phyloP scores from a whole-genome alignment of 495 filamentous ascomycete species.

The Penicillium cataractarum region DNA sequence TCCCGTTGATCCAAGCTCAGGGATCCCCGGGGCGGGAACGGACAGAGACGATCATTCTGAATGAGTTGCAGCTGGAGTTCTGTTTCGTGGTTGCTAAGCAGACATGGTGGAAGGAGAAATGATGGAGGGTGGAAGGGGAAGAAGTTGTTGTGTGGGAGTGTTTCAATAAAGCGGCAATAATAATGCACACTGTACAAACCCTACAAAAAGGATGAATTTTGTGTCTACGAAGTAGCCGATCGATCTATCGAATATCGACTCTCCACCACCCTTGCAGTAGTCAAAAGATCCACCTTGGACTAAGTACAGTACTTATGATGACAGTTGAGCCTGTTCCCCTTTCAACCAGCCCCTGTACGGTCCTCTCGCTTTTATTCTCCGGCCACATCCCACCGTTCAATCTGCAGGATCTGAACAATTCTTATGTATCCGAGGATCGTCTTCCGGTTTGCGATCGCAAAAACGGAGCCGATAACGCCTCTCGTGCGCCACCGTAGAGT shows the following conservation, averaged over 20 bases:
- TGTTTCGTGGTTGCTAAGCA: not conserved
- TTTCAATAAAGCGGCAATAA: not conserved
- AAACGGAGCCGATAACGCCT: not conserved
- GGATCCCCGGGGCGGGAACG: slow-evolving; percentile 27
- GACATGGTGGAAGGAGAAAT: not conserved
- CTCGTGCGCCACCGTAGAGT: not conserved
- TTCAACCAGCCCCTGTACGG: too few species aligned
- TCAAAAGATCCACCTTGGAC: not conserved
- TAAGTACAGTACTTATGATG: not conserved
- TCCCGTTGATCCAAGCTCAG: not conserved
- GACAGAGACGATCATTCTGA: slow-evolving; percentile 20
- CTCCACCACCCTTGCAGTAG: slow-evolving; percentile 2
- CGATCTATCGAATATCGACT: not conserved
- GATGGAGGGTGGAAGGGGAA: not conserved
- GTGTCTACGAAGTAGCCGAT: not conserved
- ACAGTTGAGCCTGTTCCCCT: too few species aligned
- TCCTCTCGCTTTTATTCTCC: slow-evolving; percentile 1
- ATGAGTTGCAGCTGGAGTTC: slow-evolving; percentile 10
- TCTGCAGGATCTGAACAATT: not conserved
- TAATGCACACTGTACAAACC: too few species aligned
- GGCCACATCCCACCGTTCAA: not conserved
- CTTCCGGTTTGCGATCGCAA: slow-evolving; percentile 1
- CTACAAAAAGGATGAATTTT: too few species aligned
- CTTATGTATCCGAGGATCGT: not conserved
- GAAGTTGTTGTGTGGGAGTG: not conserved